Percentiles rank a stretch among this genome's conserved stretches.
Evolutionary conservation across 805 yeast species (phyloP).

Genomic region (Yamadazyma philogaea): DNA sequence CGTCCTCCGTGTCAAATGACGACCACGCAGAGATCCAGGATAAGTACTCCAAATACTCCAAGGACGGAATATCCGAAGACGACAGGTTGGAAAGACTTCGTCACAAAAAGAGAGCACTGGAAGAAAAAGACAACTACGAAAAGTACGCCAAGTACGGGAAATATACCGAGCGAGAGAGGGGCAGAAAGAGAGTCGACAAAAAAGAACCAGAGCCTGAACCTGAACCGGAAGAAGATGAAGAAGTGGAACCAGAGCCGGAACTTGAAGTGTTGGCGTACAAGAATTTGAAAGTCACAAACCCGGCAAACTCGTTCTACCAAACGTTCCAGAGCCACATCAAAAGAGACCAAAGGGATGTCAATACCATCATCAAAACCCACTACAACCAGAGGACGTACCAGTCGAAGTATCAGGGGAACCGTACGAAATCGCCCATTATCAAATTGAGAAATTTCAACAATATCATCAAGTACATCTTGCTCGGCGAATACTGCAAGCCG

Average conservation of each 20-base stretch:
- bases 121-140: background rate
- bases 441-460: conserved; percentile 87
- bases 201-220: conserved; percentile 5
- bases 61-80: conserved; percentile 12
- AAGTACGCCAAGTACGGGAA: conserved; percentile 4
- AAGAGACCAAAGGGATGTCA: conserved; percentile 42
- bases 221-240: conserved; percentile 3
- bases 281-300: conserved; percentile 23
- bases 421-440: conserved; percentile 80
- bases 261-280: conserved; percentile 17
- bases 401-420: conserved; percentile 53
- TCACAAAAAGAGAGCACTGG: conserved; percentile 1
- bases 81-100: conserved; percentile 10
- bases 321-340: conserved; percentile 38
- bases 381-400: conserved; percentile 81
- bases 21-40: background rate
- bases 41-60: conserved; percentile 16
- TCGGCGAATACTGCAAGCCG: conserved; percentile 58
- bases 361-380: conserved; percentile 72
- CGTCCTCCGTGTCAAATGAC: conserved; percentile 1
- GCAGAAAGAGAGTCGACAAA: conserved; percentile 1
- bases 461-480: conserved; percentile 81
- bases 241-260: conserved; percentile 9
- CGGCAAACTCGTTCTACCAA: conserved; percentile 25
- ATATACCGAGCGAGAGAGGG: conserved; percentile 9